Evolutionary conservation across 2,329 filamentous ascomycete genomes (phyloP).

Genomic region (Alternaria incomplexa): DNA sequence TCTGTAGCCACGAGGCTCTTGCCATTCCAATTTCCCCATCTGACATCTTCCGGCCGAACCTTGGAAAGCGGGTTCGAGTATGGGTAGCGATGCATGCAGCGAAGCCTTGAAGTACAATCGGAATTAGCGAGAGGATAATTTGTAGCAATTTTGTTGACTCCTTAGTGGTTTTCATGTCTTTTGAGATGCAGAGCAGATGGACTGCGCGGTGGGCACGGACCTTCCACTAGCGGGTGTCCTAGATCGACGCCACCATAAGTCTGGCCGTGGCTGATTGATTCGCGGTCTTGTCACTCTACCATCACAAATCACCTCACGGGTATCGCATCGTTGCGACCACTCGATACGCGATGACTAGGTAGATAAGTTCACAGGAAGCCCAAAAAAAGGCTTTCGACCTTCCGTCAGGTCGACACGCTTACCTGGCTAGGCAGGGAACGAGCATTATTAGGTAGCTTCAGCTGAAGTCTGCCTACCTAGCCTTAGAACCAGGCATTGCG

Average conservation of each 20-base stretch:
- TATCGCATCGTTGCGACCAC: neutral
- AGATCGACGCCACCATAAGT: neutral
- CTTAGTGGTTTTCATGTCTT: neutral
- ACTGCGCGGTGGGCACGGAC: neutral
- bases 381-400: neutral
- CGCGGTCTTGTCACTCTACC: neutral
- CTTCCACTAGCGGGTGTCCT: neutral
- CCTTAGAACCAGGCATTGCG: neutral
- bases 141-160: neutral
- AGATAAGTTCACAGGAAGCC: neutral
- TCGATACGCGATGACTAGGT: neutral
- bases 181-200: neutral
- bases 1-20: neutral
- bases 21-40: neutral
- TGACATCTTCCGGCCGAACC: neutral
- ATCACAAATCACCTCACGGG: neutral
- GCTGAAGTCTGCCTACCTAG: neutral
- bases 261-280: neutral
- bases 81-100: neutral
- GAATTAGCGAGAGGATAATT: neutral
- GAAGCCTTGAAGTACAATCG: neutral
- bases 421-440: neutral
- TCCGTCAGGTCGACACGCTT: no score
- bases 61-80: neutral
- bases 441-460: neutral